Conservation (phyloP, 1,139 yeast species). For the Saccharomyces pastorianus region DNA sequence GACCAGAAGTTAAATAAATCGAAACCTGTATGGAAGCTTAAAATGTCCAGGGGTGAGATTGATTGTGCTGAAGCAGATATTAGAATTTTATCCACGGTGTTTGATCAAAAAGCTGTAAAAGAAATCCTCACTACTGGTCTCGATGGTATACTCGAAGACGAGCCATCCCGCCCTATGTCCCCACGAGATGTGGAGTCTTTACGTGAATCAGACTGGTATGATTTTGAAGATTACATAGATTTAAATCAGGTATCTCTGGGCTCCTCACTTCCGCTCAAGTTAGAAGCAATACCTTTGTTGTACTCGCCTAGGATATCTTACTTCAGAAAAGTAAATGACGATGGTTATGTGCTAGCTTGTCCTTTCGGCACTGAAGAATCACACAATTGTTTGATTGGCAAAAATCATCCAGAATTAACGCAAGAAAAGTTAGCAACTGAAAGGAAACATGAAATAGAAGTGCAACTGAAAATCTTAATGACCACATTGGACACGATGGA, state of each 20-base stretch:
- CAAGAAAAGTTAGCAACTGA: conserved; percentile 39
- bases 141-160: not conserved
- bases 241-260: conserved; percentile 46
- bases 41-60: conserved; percentile 68
- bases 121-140: conserved; percentile 35
- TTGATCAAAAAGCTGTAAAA: conserved; percentile 52
- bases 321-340: conserved; percentile 54
- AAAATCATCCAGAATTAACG: conserved; percentile 46
- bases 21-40: conserved; percentile 49
- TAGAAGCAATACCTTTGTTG: conserved; percentile 56
- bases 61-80: conserved; percentile 65
- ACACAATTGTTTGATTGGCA: conserved; percentile 60
- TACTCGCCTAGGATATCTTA: conserved; percentile 70
- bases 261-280: conserved; percentile 44
- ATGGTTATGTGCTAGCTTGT: conserved; percentile 42
- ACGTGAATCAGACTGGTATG: conserved; percentile 58
- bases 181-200: conserved; percentile 6
- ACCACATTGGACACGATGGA: conserved; percentile 6
- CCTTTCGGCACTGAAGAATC: conserved; percentile 65
- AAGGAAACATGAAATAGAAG: conserved; percentile 40
- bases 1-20: conserved; percentile 50
- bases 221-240: conserved; percentile 70
- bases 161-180: conserved; percentile 2
- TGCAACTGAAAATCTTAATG: conserved; percentile 25
- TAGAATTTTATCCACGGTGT: conserved; percentile 58